Conservation (phyloP, 495 filamentous ascomycete species). For the Annulohypoxylon stygium region DNA sequence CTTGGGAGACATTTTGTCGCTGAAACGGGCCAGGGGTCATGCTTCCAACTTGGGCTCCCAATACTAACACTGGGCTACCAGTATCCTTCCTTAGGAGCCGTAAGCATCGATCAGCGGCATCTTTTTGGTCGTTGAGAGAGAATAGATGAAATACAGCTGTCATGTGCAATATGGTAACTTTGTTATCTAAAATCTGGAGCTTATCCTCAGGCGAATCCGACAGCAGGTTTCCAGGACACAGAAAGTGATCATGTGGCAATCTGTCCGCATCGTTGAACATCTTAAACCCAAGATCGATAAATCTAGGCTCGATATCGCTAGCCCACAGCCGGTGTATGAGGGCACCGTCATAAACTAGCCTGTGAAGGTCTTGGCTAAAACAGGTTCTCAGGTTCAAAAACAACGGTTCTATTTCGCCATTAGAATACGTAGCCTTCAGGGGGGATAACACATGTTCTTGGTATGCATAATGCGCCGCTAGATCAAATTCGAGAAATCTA, state of each 20-base stretch:
- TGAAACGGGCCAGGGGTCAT: conserved; percentile 7
- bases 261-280: conserved; percentile 52
- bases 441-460: conserved; percentile 48
- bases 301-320: conserved; percentile 62
- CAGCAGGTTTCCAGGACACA: conserved; percentile 44
- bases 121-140: conserved; percentile 41
- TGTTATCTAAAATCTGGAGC: conserved; percentile 32
- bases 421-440: conserved; percentile 32
- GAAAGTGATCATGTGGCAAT: conserved; percentile 60
- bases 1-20: neutral
- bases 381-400: conserved; percentile 67
- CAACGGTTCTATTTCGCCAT: conserved; percentile 32
- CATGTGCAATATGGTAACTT: conserved; percentile 45
- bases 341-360: conserved; percentile 61
- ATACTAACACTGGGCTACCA: conserved; percentile 37
- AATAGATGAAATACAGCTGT: conserved; percentile 48
- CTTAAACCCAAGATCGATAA: conserved; percentile 65
- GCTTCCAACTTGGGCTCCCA: conserved; percentile 49
- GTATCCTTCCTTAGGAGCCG: conserved; percentile 48
- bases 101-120: conserved; percentile 42
- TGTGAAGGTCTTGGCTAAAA: conserved; percentile 65
- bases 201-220: conserved; percentile 31
- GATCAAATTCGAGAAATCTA: conserved; percentile 56
- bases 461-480: conserved; percentile 43
- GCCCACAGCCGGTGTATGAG: conserved; percentile 58